Base-by-base conservation (phyloP, 805 yeast genomes). In the Nakazawaea anatomiae region DNA sequence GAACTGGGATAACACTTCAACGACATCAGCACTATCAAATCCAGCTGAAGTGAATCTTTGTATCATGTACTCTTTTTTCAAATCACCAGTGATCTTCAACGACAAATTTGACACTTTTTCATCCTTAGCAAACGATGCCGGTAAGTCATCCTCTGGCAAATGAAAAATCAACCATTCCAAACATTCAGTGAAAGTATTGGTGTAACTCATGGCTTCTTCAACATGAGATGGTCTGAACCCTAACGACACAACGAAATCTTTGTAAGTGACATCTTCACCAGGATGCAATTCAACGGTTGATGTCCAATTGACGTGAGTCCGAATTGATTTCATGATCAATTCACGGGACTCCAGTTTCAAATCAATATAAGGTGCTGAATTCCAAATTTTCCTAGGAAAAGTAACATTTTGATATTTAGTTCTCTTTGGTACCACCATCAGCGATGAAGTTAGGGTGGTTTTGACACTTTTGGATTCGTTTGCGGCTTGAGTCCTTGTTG, bases 91-190 rank as follows among this genome's bases (percentile, higher is more conserved):
- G 35, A 76, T 67, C 54, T 77, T 86, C 41, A 86, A 71, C 48
- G 77, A 74, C 28, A 82, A 76, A 45, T 76, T 78, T 0, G 85
- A 71, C 57, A 83, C 89, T 43, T 74, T 75, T 27, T 75, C 74
- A 40, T 79, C 68, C 54, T 83, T 81, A 14, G 76, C 73, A 59
- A 87, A 87, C 44, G 73, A 70, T 0, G 68, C 57, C 0, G 99
- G 99, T 34, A 92, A 70, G 60, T 92, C 99, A 61, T 91, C 98
- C 55, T 94, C 97, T 0, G 98, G 98, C 3, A 92, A 79, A 60
- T 92, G 94, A 57, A 91, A 83, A 9, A 92, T 67, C 18, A 92
- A 74, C 92, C 94, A 87, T 54, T 84, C 88, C 42, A 87, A 65
- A 0, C 85, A 74, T 28, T 76, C 80, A 1, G 76, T 72, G 50